Percentiles rank a stretch among this genome's conserved stretches.
Conservation (phyloP, 169 alveolate species). For the Plasmodium adleri region DNA sequence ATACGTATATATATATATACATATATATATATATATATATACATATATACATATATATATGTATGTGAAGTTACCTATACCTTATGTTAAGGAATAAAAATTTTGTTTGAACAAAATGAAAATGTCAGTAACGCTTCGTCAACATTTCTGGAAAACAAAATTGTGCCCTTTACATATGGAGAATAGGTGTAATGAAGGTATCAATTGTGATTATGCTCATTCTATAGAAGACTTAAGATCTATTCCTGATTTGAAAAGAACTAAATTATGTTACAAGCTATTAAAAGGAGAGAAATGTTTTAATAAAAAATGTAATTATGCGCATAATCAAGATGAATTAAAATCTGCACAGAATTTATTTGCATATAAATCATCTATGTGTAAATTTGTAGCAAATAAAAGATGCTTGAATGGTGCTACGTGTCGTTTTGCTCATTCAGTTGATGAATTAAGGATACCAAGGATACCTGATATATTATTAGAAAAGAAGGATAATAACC, state of each 20-base stretch:
- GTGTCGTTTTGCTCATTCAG: constrained; percentile 85
- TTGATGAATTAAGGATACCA: constrained; percentile 79
- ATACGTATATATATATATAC: constrained; percentile 7
- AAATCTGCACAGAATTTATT: constrained; percentile 82
- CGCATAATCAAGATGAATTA: constrained; percentile 81
- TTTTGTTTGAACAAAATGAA: constrained; percentile 35
- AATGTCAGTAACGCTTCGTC: constrained; percentile 78
- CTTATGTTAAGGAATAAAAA: too few relatives aligned
- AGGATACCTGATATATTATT: constrained; percentile 73
- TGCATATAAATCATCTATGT: constrained; percentile 82
- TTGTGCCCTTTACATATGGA: constrained; percentile 73
- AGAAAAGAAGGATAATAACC: constrained; percentile 53
- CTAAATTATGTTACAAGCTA: constrained; percentile 80
- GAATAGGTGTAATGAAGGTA: constrained; percentile 73
- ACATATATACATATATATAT: too few relatives aligned
- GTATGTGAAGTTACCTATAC: too few relatives aligned
- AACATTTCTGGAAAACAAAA: constrained; percentile 76
- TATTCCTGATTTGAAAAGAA: constrained; percentile 81
- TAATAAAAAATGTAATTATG: constrained; percentile 81
- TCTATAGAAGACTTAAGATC: constrained; percentile 78
- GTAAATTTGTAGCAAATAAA: constrained; percentile 81
- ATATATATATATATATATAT: too few relatives aligned
- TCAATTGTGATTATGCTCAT: constrained; percentile 84
- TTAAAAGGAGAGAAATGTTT: constrained; percentile 75
- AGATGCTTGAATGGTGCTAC: constrained; percentile 80